Evolutionary conservation across 176 grass and related monocot species (phyloP).

Genomic region (Musa troglodytarum): DNA sequence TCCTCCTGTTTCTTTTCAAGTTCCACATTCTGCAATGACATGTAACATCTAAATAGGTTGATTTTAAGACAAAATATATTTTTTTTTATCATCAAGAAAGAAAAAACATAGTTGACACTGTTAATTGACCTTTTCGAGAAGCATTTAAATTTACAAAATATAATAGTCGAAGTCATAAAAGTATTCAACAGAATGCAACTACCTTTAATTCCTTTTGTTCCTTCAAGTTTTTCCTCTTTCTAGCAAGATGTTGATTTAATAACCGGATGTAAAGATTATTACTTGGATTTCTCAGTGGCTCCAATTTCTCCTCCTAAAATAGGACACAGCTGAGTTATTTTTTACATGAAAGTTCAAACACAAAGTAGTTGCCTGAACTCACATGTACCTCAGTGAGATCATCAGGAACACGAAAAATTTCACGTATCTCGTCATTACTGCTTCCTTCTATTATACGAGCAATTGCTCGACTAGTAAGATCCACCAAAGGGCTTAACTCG

Average conservation of each 20-base stretch:
- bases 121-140: background rate
- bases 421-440: constrained; percentile 15
- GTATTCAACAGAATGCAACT: background rate
- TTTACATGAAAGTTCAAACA: background rate
- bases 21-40: constrained; percentile 1
- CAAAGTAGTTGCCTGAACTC: background rate
- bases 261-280: constrained; percentile 7
- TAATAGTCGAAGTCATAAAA: background rate
- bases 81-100: background rate
- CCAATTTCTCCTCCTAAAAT: constrained; percentile 11
- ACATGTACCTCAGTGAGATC: constrained; percentile 9
- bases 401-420: constrained; percentile 22
- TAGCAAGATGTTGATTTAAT: constrained; percentile 12
- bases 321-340: background rate
- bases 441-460: constrained; percentile 21
- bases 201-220: constrained; percentile 13
- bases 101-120: background rate
- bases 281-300: constrained; percentile 6
- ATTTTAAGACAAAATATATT: background rate
- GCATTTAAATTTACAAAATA: background rate
- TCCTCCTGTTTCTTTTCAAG: constrained; percentile 1
- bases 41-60: background rate
- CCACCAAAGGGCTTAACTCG: constrained; percentile 19
- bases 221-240: constrained; percentile 5
- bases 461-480: constrained; percentile 20